Percentiles rank a stretch among this genome's conserved stretches.
Conservation (phyloP, 2,329 filamentous ascomycete species). For the Davidsoniella neocaledoniae region DNA sequence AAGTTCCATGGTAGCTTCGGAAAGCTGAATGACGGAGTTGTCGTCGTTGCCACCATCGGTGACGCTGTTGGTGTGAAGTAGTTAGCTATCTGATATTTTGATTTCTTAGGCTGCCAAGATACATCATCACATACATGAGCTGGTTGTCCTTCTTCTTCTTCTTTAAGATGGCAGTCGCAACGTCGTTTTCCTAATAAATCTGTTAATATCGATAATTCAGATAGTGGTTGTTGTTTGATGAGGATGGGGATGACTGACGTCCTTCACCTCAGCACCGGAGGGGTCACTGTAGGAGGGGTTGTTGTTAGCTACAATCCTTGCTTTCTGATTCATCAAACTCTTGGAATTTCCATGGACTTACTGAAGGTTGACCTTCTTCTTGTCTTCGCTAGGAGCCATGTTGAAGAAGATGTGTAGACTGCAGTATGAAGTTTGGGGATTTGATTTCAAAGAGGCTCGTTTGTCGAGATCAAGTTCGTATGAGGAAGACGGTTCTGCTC, state of each 20-base stretch:
- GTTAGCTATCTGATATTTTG: background rate
- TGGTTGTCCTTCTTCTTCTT: conserved; percentile 99
- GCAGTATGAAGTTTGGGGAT: background rate
- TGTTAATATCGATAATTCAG: conserved; percentile 19
- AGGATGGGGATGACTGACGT: conserved; percentile 35
- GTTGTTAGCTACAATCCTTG: conserved; percentile 21
- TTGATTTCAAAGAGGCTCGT: conserved; percentile 1
- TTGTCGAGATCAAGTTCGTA: conserved; percentile 1
- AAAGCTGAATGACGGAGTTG: conserved; percentile 97
- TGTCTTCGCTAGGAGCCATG: conserved; percentile 49
- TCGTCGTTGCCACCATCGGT: conserved; percentile 98
- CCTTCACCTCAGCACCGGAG: conserved; percentile 74
- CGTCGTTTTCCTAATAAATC: conserved; percentile 58
- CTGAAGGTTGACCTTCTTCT: conserved; percentile 74
- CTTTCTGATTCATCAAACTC: background rate
- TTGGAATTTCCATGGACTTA: conserved; percentile 28
- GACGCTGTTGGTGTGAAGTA: conserved; percentile 42
- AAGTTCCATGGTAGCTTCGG: conserved; percentile 97
- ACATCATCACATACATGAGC: conserved; percentile 54
- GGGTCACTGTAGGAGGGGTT: conserved; percentile 45
- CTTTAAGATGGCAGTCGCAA: conserved; percentile 90
- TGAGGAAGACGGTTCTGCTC: conserved; percentile 7
- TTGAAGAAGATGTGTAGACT: conserved; percentile 22
- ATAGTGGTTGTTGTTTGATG: conserved; percentile 4
- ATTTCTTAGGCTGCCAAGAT: background rate